Conservation (phyloP, 257 asterid genomes). For the Nicotiana obtusifolia region DNA sequence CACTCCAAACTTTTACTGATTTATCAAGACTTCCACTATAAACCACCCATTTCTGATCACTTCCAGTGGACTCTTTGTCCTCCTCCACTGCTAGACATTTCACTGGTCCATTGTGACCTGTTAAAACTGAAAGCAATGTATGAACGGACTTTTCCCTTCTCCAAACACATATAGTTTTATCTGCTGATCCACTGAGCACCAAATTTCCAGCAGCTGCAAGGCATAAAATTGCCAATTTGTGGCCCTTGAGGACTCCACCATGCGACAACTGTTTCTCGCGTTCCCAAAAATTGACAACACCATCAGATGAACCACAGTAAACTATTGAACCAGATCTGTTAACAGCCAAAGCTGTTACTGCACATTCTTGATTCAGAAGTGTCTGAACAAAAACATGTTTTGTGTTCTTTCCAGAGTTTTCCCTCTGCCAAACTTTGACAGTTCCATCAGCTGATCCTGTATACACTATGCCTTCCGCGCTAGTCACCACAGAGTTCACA, state of each 20-base stretch:
- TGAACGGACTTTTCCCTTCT: conserved; percentile 43
- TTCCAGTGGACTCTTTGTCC: conserved; percentile 25
- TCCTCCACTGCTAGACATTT: conserved; percentile 60
- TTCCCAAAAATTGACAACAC: conserved; percentile 58
- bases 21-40: conserved; percentile 66
- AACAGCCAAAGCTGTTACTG: conserved; percentile 53
- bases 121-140: conserved; percentile 33
- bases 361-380: conserved; percentile 41
- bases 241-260: conserved; percentile 55
- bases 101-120: conserved; percentile 57
- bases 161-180: conserved; percentile 58
- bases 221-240: conserved; percentile 56
- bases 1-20: conserved; percentile 59
- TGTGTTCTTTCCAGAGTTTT: conserved; percentile 19
- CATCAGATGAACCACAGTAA: conserved; percentile 59
- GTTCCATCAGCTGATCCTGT: conserved; percentile 70
- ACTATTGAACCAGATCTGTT: conserved; percentile 26
- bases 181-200: conserved; percentile 58
- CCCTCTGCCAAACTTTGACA: conserved; percentile 51
- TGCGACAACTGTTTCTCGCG: conserved; percentile 24
- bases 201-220: conserved; percentile 40
- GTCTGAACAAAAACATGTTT: conserved; percentile 29
- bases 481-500: conserved; percentile 43
- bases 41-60: conserved; percentile 36
- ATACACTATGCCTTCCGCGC: conserved; percentile 37